Evolutionary conservation across 352 stramenopile genomes (phyloP), one percentile per base, ranked within the genome.

Genomic region (Pythium phragmitis): DNA sequence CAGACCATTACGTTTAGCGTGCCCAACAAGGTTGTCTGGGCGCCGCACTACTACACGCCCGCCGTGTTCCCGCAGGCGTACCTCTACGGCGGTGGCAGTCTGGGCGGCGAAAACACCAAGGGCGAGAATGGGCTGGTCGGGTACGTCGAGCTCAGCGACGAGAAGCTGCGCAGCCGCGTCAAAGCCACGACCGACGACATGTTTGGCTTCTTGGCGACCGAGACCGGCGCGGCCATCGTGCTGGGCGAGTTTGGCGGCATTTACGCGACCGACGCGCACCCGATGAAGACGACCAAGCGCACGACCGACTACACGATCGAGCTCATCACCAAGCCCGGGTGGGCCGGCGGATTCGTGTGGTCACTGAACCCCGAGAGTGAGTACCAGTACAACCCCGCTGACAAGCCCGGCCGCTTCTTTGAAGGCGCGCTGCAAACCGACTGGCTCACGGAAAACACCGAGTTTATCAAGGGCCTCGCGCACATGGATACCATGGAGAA

Each of bases 31-130:
- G 68, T 93, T 19, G 84, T 93, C 6, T 93, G 84, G 50, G 84
- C 82, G 6, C 84, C 84, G 41, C 84, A 93, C 68, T 93, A 89
- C 61, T 86, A 88, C 69, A 88, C 79, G 7, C 79, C 84, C 1
- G 76, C 78, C 5, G 80, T 88, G 57, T 89, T 82, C 28, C 80
- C 80, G 0, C 73, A 89, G 57, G 21, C 60, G n/a, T 91, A 91
- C 43, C 81, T 91, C 16, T 89, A 80, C 46, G 66, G 76, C 30
- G 75, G 73, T 0, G 73, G 74, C n/a, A 23, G 76, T 80, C 59
- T 91, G 14, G 60, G 60, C 30, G 61, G 61, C 28, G 61, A 62
- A 14, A 45, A 42, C 46, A 61, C 60, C 34, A 67, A 67, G 21
- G 59, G 59, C 19, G 59, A 65, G 50, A 68, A 68, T 28, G 61